Evolutionary conservation across 441 rosid species (phyloP).

Genomic region (Bocquillonia castaneifolia): DNA sequence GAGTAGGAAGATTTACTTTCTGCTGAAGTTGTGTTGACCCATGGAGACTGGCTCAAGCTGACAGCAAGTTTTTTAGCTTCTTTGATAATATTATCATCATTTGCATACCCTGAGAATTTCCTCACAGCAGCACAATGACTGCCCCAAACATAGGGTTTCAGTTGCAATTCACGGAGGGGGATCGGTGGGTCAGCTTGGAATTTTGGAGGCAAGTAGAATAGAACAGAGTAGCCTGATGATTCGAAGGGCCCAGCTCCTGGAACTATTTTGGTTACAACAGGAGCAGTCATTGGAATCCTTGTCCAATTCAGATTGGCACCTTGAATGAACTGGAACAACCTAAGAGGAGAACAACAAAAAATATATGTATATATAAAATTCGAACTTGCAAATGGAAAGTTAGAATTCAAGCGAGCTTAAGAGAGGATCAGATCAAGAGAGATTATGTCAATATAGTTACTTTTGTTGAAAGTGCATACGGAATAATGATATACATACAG

Average conservation of each 20-base stretch:
- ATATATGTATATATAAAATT: background rate
- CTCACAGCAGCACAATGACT: constrained; percentile 51
- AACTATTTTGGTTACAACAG: constrained; percentile 53
- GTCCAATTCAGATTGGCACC: constrained; percentile 69
- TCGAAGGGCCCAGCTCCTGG: constrained; percentile 61
- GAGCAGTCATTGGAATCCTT: constrained; percentile 59
- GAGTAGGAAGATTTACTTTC: constrained; percentile 47
- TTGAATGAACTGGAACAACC: constrained; percentile 62
- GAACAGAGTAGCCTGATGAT: constrained; percentile 49
- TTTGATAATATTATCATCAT: constrained; percentile 37
- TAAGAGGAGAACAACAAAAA: constrained; percentile 15
- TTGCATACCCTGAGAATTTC: constrained; percentile 60
- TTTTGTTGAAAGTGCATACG: no score
- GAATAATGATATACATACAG: no score
- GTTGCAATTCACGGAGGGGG: constrained; percentile 49
- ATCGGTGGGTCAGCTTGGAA: constrained; percentile 56
- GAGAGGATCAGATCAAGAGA: no score
- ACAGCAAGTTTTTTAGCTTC: constrained; percentile 52
- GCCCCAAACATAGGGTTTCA: constrained; percentile 42
- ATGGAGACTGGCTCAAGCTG: constrained; percentile 55
- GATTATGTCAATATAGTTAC: no score
- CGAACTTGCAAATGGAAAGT: background rate
- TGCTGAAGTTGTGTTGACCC: constrained; percentile 40
- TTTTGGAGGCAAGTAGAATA: constrained; percentile 51
- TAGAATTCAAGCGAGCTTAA: no score